Base-by-base conservation (phyloP, 345 rosid genomes). In the Sonneratia caseolaris region DNA sequence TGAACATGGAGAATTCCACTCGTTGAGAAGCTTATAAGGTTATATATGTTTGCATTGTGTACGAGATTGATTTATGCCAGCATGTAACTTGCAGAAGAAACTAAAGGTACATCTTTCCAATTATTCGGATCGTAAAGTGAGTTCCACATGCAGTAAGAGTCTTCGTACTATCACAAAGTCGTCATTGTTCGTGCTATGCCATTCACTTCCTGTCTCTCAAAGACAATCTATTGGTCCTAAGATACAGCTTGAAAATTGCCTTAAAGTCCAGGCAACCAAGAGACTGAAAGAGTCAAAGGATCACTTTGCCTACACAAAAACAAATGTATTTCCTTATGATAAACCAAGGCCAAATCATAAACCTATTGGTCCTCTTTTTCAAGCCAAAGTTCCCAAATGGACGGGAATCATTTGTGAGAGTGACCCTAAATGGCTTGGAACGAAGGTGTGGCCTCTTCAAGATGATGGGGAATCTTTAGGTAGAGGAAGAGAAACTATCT, bases 381-480 rank as follows among this genome's bases (percentile, higher is more conserved):
- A 93, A 84, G 97, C 92, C 21, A 77, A 71, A 66, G 80, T 93
- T 59, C 90, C 90, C 35, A 84, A 84, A 70, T 88, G 96, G 96
- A 81, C 82, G 47, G 92, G 82, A 51, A 38, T 51, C 56, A 73
- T 64, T 74, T 74, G 77, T 37, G 82, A 86, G 68, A 82, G 87
- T 66, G 88, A 91, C 76, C 53, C 79, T 24, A 91, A 84, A 78
- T 93, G 98, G 98, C 69, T 82, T 59, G 97, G 98, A 61, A 81
- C 82, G 0, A 73, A 68, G 24, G 22, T 77, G 62, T 93, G 96
- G 93, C 93, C 96, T 38, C 64, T 68, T 32, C 35, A 38, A 45
- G 62, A 74, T 53, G 82, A 76, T 73, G 53, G 56, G 27, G 85
- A 81, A 53, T 69, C 78, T 35, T 64, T 84, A 70, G 93, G 93